Conservation (phyloP, 805 yeast species). For the Pichia sporocuriosa region DNA sequence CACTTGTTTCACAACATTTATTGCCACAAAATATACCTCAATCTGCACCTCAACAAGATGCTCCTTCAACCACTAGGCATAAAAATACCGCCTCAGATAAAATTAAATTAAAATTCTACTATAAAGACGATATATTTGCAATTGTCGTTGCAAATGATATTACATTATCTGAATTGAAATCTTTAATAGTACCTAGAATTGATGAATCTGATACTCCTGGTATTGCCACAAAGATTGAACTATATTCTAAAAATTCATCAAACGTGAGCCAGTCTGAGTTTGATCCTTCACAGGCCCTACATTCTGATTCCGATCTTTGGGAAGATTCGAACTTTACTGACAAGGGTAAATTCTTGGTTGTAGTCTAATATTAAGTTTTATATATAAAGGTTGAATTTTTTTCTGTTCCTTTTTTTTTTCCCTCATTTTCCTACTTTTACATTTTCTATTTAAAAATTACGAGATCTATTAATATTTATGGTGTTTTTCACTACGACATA, state of each 20-base stretch:
- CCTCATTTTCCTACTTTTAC: background rate
- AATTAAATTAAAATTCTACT: conserved; percentile 66
- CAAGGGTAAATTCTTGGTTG: conserved; percentile 30
- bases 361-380: conserved; percentile 13
- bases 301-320: conserved; percentile 24
- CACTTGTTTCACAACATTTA: conserved; percentile 1
- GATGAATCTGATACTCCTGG: conserved; percentile 25
- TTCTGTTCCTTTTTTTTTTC: background rate
- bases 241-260: conserved; percentile 25
- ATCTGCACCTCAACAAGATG: background rate
- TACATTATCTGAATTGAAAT: conserved; percentile 22
- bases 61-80: background rate
- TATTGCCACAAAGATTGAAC: conserved; percentile 18
- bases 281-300: conserved; percentile 16
- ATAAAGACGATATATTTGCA: conserved; percentile 77
- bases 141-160: conserved; percentile 31
- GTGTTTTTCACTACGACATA: too few species aligned
- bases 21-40: background rate
- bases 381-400: background rate
- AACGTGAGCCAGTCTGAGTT: conserved; percentile 21
- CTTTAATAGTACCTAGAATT: conserved; percentile 24
- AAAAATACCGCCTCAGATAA: conserved; percentile 23
- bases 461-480: too few species aligned
- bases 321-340: conserved; percentile 23
- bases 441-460: too few species aligned